Evolutionary conservation across 139 green algal genomes (phyloP), one percentile per base, ranked within the genome.

Genomic region (Astrephomene gubernaculifera): DNA sequence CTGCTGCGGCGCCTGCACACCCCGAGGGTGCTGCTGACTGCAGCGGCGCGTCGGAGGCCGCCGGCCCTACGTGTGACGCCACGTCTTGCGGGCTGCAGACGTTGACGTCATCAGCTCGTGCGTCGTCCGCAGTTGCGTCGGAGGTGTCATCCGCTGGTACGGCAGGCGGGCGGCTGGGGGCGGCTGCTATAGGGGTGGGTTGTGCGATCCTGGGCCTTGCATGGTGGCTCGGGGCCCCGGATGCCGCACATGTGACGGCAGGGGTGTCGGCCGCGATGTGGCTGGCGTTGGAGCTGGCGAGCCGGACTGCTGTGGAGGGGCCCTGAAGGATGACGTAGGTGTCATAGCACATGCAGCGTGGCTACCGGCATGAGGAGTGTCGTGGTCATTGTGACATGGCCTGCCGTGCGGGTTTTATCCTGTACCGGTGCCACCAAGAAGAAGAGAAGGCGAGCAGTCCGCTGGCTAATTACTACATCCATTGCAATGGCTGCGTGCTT

Each of bases 201-300:
- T 65, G 29, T 31, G 45, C 2, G 71, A 31, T 80, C 45, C 45
- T 80, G 71, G 45, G 38, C 21, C 31, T 80, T 31, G 49, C 71
- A 9, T 80, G 71, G 71, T 80, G 71, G 71, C 71, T 80, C 31
- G 71, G 71, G 4, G 17, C 71, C n/a, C 24, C 33, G n/a, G 71
- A 44, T 31, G 71, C 71, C 45, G 71, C 71, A 21, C 71, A 80
- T 33, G n/a, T 33, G 31, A 33, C 12, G 9, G 44, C 49, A n/a
- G 33, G 19, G 71, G 33, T 65, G 45, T 12, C 61, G 19, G 21
- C 68, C 2, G 68, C 41, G 68, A 39, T 17, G 49, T 25, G 17
- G 57, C 17, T 22, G 57, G 57, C 57, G 19, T 14, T 6, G 41
- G 27, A 78, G 70, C 70, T 78, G 70, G n/a, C n/a, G n/a, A n/a